Evolutionary conservation across 257 asterid genomes (phyloP).

Genomic region (Nemophila menziesii): DNA sequence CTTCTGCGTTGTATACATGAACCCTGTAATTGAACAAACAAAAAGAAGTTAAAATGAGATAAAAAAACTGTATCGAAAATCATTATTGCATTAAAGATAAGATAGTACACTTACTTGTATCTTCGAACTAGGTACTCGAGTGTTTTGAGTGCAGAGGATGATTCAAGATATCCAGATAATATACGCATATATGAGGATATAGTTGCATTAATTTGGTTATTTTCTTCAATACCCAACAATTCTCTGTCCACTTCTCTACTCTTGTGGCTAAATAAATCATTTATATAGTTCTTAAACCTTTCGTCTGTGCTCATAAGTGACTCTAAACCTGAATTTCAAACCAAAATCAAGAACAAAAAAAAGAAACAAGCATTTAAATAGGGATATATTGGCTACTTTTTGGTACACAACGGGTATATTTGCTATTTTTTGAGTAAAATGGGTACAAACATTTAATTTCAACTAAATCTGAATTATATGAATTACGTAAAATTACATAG

Average conservation of each 20-base stretch:
- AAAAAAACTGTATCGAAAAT: background rate
- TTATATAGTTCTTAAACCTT: slow-evolving; percentile 48
- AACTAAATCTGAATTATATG: too few species aligned
- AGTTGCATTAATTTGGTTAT: slow-evolving; percentile 45
- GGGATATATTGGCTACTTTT: background rate
- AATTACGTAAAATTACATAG: background rate
- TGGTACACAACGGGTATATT: too few species aligned
- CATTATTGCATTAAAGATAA: slow-evolving; percentile 4
- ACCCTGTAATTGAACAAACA: slow-evolving; percentile 33
- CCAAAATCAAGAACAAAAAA: background rate
- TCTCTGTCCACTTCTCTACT: slow-evolving; percentile 77
- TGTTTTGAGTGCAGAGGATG: slow-evolving; percentile 52
- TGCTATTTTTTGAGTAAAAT: too few species aligned
- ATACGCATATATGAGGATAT: slow-evolving; percentile 53
- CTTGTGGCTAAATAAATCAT: slow-evolving; percentile 61
- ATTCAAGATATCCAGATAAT: slow-evolving; percentile 53
- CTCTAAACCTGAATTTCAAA: slow-evolving; percentile 54
- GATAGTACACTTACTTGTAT: slow-evolving; percentile 47
- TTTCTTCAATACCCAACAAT: slow-evolving; percentile 47
- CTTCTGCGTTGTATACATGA: slow-evolving; percentile 62
- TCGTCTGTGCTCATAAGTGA: slow-evolving; percentile 40
- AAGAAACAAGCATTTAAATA: background rate
- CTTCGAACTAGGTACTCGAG: slow-evolving; percentile 80
- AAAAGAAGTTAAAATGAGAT: background rate
- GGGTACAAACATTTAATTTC: too few species aligned